Evolutionary conservation across 495 filamentous ascomycete genomes (phyloP).

Genomic region (Chaetomidium leptoderma): DNA sequence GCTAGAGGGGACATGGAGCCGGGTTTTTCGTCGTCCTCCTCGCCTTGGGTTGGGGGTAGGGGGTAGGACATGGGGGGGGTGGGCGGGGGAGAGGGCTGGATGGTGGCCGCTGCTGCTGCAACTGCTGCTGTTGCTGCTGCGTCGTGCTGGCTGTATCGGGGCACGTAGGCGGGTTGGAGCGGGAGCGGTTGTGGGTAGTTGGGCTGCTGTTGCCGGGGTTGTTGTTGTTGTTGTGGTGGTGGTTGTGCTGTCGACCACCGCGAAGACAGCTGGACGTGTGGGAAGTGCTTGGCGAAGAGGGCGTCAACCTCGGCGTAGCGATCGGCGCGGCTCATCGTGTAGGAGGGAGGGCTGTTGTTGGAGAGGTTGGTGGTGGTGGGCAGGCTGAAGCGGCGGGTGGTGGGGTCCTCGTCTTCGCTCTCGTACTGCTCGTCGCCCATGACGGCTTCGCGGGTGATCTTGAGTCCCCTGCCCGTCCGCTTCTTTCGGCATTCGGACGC

Average conservation of each 20-base stretch:
- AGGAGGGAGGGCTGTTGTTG: no score
- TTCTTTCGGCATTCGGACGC: conserved; percentile 88
- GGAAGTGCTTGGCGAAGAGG: conserved; percentile 44
- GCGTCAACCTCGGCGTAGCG: conserved; percentile 47
- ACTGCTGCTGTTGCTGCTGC: background rate
- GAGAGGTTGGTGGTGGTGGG: conserved; percentile 46
- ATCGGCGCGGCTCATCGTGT: conserved; percentile 49
- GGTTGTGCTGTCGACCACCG: conserved; percentile 11
- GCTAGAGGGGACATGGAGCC: background rate
- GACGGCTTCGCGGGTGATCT: conserved; percentile 84
- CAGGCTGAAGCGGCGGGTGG: conserved; percentile 49
- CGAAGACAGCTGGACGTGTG: conserved; percentile 19
- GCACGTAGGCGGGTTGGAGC: conserved; percentile 1
- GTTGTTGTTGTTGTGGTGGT: conserved; percentile 9
- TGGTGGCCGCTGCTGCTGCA: no score
- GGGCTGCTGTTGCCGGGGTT: background rate
- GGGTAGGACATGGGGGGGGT: conserved; percentile 5
- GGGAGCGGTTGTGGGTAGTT: background rate
- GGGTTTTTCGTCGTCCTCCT: background rate
- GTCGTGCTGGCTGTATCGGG: conserved; percentile 9
- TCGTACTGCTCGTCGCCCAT: conserved; percentile 96
- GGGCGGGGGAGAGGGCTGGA: no score
- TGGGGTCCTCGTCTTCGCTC: conserved; percentile 72
- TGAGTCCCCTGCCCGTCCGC: conserved; percentile 77
- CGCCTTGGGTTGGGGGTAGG: background rate